Conservation (phyloP, 2,329 filamentous ascomycete genomes). For the Tolypocladium ovalisporum region DNA sequence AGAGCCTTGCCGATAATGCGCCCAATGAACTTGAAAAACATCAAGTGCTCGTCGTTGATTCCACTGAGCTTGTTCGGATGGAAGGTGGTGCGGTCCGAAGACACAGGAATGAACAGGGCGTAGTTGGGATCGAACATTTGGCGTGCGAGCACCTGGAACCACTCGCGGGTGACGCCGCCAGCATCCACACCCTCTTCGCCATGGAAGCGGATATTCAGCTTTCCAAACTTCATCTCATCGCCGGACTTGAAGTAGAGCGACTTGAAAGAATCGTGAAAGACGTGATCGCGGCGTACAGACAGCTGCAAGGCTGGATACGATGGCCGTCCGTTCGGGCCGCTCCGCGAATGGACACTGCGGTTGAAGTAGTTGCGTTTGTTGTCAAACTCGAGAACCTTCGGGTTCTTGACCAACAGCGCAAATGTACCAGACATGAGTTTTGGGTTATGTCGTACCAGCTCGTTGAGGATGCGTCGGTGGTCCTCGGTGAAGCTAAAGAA, state of each 20-base stretch:
- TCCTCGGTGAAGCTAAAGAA: slow-evolving; percentile 98
- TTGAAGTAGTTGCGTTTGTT: slow-evolving; percentile 99
- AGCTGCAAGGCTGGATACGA: slow-evolving; percentile 68
- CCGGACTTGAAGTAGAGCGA: slow-evolving; percentile 95
- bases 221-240: slow-evolving; percentile 98
- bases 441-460: slow-evolving; percentile 91
- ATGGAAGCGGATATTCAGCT: slow-evolving; percentile 94
- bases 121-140: slow-evolving; percentile 99
- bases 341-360: slow-evolving; percentile 68
- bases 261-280: slow-evolving; percentile 97
- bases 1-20: slow-evolving; percentile 96
- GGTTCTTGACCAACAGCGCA: slow-evolving; percentile 91
- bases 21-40: slow-evolving; percentile 99
- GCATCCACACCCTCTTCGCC: slow-evolving; percentile 97
- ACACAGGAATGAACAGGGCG: slow-evolving; percentile 90
- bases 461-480: slow-evolving; percentile 93
- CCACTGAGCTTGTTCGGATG: slow-evolving; percentile 91
- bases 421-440: slow-evolving; percentile 99
- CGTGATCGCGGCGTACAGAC: slow-evolving; percentile 81
- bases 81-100: slow-evolving; percentile 95
- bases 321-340: slow-evolving; percentile 58
- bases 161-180: slow-evolving; percentile 93
- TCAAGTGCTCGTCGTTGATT: slow-evolving; percentile 88
- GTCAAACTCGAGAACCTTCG: slow-evolving; percentile 96
- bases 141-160: slow-evolving; percentile 94